Conservation (phyloP, 306 rosid species). For the Ziziphus jujuba region DNA sequence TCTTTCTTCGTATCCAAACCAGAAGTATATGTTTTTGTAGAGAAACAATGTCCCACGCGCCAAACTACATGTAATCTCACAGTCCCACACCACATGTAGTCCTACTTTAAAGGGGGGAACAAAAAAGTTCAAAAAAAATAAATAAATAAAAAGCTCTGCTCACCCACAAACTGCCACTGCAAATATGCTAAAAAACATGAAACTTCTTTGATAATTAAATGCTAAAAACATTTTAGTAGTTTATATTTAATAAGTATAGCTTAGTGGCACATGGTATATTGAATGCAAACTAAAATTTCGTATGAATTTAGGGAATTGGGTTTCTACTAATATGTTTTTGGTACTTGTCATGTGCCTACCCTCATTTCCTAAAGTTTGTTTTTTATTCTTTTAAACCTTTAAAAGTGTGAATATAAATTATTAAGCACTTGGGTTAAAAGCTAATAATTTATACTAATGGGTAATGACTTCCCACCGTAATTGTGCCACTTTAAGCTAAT, state of each 20-base stretch:
- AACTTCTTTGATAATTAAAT: too few relatives aligned
- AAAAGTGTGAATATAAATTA: not conserved
- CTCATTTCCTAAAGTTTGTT: not conserved
- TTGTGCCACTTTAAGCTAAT: not conserved
- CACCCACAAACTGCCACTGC: too few relatives aligned
- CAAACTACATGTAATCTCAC: not conserved
- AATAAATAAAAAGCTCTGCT: not conserved
- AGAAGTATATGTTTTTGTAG: not conserved
- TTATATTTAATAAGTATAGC: not conserved
- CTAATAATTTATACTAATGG: conserved; percentile 11
- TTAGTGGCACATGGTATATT: conserved; percentile 12
- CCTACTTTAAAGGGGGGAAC: too few relatives aligned
- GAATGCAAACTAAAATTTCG: not conserved
- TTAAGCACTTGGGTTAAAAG: conserved; percentile 10
- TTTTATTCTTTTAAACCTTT: not conserved
- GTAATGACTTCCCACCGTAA: conserved; percentile 10
- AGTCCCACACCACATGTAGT: not conserved
- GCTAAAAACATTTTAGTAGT: too few relatives aligned
- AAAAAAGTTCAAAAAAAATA: not conserved
- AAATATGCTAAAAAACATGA: too few relatives aligned
- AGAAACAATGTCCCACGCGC: conserved; percentile 28
- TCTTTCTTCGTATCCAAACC: conserved; percentile 1
- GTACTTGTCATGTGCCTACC: conserved; percentile 23
- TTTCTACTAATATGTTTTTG: not conserved
- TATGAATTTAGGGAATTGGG: conserved; percentile 5